Evolutionary conservation across 1,284 basidiomycete species (phyloP), one percentile per base, ranked within the genome.

Genomic region (Thecaphora frezii): DNA sequence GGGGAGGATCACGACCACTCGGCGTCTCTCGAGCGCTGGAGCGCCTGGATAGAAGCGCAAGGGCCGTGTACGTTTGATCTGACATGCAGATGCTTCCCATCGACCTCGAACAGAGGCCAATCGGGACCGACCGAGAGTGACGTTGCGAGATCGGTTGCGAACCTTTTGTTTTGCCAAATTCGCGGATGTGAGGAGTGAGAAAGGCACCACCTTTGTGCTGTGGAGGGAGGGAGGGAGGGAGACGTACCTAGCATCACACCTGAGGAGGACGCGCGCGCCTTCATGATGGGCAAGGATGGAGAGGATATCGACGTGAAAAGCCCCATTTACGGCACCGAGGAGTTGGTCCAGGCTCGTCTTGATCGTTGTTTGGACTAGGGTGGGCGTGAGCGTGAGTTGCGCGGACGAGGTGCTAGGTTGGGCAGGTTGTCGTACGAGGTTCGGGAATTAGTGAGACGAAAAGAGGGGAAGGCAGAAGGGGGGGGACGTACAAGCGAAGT

Each of bases 291-390:
- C 26, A 13, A 44, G 46, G 3, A 58, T 50, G 2, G 68, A 58
- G 25, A 74, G 61, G 16, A 74, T 26, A 33, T 74, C 71, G 25
- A 71, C 47, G 23, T 47, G 39, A 43, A 58, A 58, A 4, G 69
- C 69, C 3, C 60, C 62, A 12, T 62, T 67, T 12, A 66, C 45
- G 4, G 38, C 21, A 28, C 71, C 71, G 46, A 68, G 39, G 24
- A 58, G 56, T 0, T 46, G 16, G 10, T 46, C 53, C 19, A 70
- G 58, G 0, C 69, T 66, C 5, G 46, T 50, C 3, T 48, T 49
- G 10, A 68, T 42, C 12, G 62, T 42, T 7, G 58, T 44, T 7
- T 54, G 44, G 5, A 71, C 51, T n/a, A 48, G 47, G 0, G 45
- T 44, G 2, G 57, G 49, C 9, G 54, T 44, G n/a, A 59, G 42